Base-by-base conservation (phyloP, 2,329 filamentous ascomycete species). In the Teratosphaeria pseudoeucalypti region DNA sequence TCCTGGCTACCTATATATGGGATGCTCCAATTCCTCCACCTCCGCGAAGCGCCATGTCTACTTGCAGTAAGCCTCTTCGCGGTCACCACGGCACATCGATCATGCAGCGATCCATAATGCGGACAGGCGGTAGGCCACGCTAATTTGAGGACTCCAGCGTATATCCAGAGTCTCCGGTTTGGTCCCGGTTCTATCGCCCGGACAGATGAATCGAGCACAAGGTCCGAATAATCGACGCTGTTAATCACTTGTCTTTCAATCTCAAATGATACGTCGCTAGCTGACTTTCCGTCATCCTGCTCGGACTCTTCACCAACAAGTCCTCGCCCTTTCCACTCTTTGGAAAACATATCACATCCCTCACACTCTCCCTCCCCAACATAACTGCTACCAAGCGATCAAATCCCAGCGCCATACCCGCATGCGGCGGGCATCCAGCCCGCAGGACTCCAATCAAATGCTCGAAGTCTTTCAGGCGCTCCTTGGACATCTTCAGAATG, bases 311-410 rank as follows among this genome's bases (percentile, higher is more conserved):
- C 2, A 95, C 90, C 73, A 95, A 82, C 59, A 85, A 74, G 75
- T 99, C 94, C 70, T 95, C 89, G 0, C 94, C 92, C 71, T 86
- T 91, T 62, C 90, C 91, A 62, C 85, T 92, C 79, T 99, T 99
- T 0, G 94, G 95, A 70, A 99, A 99, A 0, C 92, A 92, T 73
- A 99, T 96, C 1, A 99, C 92, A 76, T 99, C 92, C 61, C 89
- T 80, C 2, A 99, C 87, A 1, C 87, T 91, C 11, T 87, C 81
- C 34, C 82, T 86, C 1, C 86, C 87, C 26, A 87, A 82, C 79
- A 99, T 82, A 0, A 96, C 78, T 0, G 92, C 87, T 47, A 94
- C 81, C 55, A 99, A 74, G 3, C 94, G 81, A 72, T 99, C 94
- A 71, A 96, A 96, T 0, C 94, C 94, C 16, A 99, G 77, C 0